A percentile compares a stretch with the other conserved stretches of the same genome.
phyloP scores from a whole-genome alignment of 805 yeast genomes.

The Blastobotrys muscicola region DNA sequence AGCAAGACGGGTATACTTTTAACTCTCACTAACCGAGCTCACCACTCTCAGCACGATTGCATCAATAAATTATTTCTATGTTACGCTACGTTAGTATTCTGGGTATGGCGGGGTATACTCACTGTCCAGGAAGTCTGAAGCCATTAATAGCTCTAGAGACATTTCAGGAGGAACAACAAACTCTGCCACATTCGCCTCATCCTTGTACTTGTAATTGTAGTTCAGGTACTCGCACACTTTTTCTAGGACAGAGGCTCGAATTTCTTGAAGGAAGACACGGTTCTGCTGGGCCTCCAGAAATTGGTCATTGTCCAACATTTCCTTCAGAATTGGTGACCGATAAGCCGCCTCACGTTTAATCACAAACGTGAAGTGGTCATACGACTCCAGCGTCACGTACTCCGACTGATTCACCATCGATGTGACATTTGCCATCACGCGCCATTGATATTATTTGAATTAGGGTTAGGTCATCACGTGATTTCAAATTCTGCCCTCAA shows the following conservation, averaged over 20 bases:
- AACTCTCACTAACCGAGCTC: background rate
- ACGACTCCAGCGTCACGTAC: conserved; percentile 59
- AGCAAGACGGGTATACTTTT: conserved; percentile 39
- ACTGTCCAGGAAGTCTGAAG: conserved; percentile 76
- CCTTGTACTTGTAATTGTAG: conserved; percentile 59
- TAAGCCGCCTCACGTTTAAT: conserved; percentile 66
- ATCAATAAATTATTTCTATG: background rate
- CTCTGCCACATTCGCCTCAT: conserved; percentile 57
- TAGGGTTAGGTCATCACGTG: too few relatives aligned
- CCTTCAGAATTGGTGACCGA: conserved; percentile 54
- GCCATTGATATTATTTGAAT: too few relatives aligned
- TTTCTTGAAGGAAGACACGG: conserved; percentile 46
- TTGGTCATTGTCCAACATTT: conserved; percentile 35
- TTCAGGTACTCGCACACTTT: conserved; percentile 80
- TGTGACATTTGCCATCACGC: background rate
- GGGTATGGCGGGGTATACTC: conserved; percentile 1
- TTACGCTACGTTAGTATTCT: background rate
- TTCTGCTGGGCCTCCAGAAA: conserved; percentile 53
- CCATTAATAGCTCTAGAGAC: conserved; percentile 84
- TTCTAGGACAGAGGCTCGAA: conserved; percentile 62
- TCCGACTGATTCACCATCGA: conserved; percentile 5
- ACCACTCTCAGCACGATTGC: too few relatives aligned
- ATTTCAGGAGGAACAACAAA: conserved; percentile 89
- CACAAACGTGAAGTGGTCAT: conserved; percentile 56
- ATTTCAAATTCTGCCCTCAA: too few relatives aligned